phyloP scores from a whole-genome alignment of 768 basidiomycete genomes.

The Tylopilus intermedius region DNA sequence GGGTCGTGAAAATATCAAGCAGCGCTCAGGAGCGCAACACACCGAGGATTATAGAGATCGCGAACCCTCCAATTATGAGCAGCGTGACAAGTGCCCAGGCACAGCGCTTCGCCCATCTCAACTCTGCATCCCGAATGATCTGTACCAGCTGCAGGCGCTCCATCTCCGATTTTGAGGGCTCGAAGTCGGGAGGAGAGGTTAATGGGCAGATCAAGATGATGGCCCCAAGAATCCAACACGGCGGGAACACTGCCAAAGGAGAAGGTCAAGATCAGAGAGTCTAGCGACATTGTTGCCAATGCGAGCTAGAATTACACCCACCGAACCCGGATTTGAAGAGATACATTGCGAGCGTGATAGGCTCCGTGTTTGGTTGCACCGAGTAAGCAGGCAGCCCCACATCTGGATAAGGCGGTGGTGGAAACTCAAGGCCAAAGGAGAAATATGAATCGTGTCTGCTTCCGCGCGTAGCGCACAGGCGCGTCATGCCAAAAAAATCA shows the following conservation, averaged over 20 bases:
- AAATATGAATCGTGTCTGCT: conserved; percentile 28
- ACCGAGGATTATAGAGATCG: too few species aligned
- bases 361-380: conserved; percentile 28
- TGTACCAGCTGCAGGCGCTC: background rate
- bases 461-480: conserved; percentile 23
- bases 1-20: too few species aligned
- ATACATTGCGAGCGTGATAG: conserved; percentile 41
- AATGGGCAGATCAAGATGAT: conserved; percentile 39
- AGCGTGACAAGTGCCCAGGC: background rate
- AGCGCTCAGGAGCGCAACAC: too few species aligned
- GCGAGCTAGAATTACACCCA: conserved; percentile 25
- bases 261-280: background rate
- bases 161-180: background rate
- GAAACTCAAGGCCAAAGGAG: conserved; percentile 1
- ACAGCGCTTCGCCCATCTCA: background rate
- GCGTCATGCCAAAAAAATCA: conserved; percentile 28
- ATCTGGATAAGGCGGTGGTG: conserved; percentile 31
- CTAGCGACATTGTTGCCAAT: background rate
- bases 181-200: conserved; percentile 26
- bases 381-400: conserved; percentile 33
- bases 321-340: conserved; percentile 49
- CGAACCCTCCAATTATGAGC: background rate
- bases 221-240: conserved; percentile 42
- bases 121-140: background rate
- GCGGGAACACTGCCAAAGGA: conserved; percentile 39